A percentile compares a stretch with the other conserved stretches of the same genome.
These are phyloP conservation scores for Pyrus hybrid DNA, from an alignment of 331 rosid species.

Conservation along the genomic window DNA sequence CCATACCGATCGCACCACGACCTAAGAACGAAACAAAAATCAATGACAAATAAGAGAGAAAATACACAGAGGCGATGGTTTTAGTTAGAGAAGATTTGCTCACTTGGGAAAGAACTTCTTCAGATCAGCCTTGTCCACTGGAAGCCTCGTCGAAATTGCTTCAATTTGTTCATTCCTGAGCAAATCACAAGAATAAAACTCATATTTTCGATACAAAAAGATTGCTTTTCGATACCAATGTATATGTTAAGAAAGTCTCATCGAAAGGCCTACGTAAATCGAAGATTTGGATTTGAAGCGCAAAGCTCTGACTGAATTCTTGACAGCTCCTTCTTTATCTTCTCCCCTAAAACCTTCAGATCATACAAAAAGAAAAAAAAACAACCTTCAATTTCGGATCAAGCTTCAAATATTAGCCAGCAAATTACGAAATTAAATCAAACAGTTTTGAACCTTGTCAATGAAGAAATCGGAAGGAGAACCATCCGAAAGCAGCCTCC, in stretches of 20 bases:
- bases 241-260: neutral
- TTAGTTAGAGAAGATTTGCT: neutral
- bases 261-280: conserved; percentile 42
- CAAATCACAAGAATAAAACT: neutral
- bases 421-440: neutral
- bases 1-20: conserved; percentile 79
- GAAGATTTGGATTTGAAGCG: conserved; percentile 63
- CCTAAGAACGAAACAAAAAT: conserved; percentile 17
- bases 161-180: conserved; percentile 47
- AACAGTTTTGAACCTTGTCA: conserved; percentile 56
- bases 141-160: conserved; percentile 50
- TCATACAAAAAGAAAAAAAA: neutral
- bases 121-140: conserved; percentile 47
- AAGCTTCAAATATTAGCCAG: neutral
- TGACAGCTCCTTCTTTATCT: conserved; percentile 71
- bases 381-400: neutral
- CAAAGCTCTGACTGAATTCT: conserved; percentile 69
- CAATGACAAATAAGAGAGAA: neutral
- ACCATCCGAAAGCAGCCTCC: conserved; percentile 60
- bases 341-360: conserved; percentile 65
- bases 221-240: neutral
- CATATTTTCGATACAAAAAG: neutral
- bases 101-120: conserved; percentile 50
- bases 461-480: conserved; percentile 76
- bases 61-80: neutral